Evolutionary conservation across 106 monocot species (phyloP).

Genomic region (Dendrobium officinale): DNA sequence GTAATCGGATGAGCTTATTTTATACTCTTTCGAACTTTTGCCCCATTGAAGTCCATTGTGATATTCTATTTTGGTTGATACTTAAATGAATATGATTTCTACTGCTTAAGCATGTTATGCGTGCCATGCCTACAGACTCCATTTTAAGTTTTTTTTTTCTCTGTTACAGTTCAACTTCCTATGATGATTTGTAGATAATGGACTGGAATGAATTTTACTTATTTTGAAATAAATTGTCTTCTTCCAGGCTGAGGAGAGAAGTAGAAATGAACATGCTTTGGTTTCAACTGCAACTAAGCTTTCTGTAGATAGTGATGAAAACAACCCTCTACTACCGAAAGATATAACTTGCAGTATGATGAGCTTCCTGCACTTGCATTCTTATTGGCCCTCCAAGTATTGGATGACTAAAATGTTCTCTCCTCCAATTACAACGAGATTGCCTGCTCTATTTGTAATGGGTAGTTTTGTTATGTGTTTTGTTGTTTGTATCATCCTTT

Average conservation of each 20-base stretch:
- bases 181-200: not conserved
- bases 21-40: not conserved
- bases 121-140: no score
- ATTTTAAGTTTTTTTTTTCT: no score
- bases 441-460: constrained; percentile 29
- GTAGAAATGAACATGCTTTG: not conserved
- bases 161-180: no score
- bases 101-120: not conserved
- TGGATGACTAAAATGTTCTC: constrained; percentile 15
- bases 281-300: not conserved
- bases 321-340: constrained; percentile 19
- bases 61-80: not conserved
- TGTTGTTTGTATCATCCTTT: constrained; percentile 47
- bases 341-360: constrained; percentile 5
- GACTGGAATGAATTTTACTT: not conserved
- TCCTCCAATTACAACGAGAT: constrained; percentile 14
- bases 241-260: constrained; percentile 26
- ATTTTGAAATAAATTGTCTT: not conserved
- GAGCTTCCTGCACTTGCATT: constrained; percentile 5
- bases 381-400: constrained; percentile 16
- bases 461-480: constrained; percentile 51
- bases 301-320: constrained; percentile 20
- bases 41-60: not conserved
- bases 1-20: not conserved
- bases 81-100: not conserved